These are phyloP conservation scores for Corymbia calophylla DNA, from an alignment of 441 rosid species.

Conservation along the genomic window DNA sequence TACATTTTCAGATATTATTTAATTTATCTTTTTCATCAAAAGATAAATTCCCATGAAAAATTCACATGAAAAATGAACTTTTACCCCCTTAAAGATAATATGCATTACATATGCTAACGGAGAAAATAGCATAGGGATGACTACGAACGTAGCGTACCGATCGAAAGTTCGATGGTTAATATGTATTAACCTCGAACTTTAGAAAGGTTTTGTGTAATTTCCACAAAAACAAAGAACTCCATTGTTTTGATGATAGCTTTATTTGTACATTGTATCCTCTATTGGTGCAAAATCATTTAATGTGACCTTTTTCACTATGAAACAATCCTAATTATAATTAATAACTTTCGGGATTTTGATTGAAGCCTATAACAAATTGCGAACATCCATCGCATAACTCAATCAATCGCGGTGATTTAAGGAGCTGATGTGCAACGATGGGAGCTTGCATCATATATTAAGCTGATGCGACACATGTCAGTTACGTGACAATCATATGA, in stretches of 20 bases:
- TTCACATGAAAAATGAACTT: neutral
- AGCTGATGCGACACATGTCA: fast-evolving
- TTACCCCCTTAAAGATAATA: neutral
- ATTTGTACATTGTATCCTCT: too few species aligned
- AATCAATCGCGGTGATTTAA: fast-evolving
- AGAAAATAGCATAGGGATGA: too few species aligned
- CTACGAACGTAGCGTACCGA: neutral
- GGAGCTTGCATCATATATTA: neutral
- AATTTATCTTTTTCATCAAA: neutral
- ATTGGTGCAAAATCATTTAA: neutral
- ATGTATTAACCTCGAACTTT: neutral
- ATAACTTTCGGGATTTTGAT: neutral
- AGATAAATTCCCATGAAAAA: neutral
- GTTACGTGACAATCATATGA: neutral
- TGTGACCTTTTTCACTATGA: neutral
- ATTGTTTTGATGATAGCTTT: neutral
- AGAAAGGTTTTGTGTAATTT: neutral
- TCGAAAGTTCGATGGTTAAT: neutral
- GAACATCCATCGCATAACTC: neutral
- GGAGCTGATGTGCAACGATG: neutral
- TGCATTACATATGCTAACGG: neutral
- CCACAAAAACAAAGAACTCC: neutral
- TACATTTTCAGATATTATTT: neutral
- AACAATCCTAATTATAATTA: neutral
- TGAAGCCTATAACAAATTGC: neutral